These are phyloP conservation scores for Aschersonia sp. DNA, from an alignment of 2,329 filamentous ascomycete species.

Conservation along the genomic window DNA sequence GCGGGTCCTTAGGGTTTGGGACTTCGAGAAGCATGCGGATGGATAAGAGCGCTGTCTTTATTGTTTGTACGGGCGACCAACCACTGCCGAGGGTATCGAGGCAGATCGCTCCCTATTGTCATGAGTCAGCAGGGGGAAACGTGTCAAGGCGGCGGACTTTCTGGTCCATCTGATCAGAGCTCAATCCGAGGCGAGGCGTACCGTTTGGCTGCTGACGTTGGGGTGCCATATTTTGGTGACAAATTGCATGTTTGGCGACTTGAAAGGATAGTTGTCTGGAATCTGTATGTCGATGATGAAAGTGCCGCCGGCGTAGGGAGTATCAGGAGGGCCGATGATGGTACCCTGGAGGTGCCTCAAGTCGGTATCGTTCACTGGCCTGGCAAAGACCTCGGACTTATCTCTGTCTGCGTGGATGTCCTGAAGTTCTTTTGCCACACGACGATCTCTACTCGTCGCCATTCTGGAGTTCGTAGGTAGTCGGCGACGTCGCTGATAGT, in stretches of 20 bases:
- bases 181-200: constrained; percentile 27
- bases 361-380: constrained; percentile 50
- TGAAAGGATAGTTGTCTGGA: constrained; percentile 82
- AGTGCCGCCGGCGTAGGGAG: constrained; percentile 78
- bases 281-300: constrained; percentile 79
- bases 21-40: constrained; percentile 85
- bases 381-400: constrained; percentile 61
- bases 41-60: constrained; percentile 88
- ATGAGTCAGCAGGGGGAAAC: neutral
- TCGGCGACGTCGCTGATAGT: neutral
- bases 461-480: constrained; percentile 15
- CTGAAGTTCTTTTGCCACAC: constrained; percentile 60
- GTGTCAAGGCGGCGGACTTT: neutral
- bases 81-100: constrained; percentile 79
- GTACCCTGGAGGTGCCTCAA: constrained; percentile 71
- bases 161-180: neutral
- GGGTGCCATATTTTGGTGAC: constrained; percentile 94
- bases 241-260: constrained; percentile 82
- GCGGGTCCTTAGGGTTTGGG: constrained; percentile 90
- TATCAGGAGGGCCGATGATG: constrained; percentile 79
- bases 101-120: constrained; percentile 75
- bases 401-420: constrained; percentile 61
- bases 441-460: constrained; percentile 38
- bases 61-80: constrained; percentile 93
- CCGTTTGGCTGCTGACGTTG: constrained; percentile 88